Base-by-base conservation (phyloP, 2,329 filamentous ascomycete species). In the Phyllosticta ampelicida region DNA sequence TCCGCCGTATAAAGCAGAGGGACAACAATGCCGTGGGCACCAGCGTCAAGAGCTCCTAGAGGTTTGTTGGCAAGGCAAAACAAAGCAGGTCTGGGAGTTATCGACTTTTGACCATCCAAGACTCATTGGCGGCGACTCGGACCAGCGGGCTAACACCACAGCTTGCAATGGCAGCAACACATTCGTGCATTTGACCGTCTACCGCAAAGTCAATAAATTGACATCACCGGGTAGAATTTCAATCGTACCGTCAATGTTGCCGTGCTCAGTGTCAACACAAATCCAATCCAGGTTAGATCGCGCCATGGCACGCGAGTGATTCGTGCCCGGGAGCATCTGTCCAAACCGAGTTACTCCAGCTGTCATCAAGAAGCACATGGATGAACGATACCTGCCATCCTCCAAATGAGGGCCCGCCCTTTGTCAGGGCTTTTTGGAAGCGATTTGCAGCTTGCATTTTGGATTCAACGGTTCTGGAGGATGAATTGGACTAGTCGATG, bases 31-130 rank as follows among this genome's bases (percentile, higher is more conserved):
- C 80, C 81, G 65, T 84, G 81, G 8, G 81, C 81, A 44, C 81
- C 81, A 51, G 79, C 71, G 63, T 84, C 82, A 44, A 85, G 74
- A 10, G 81, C 81, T 54, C 75, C 74, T 77, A 56, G 8, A 20
- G 6, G n/a, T 18, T 26, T 19, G 13, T 19, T 59, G 49, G 26
- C 49, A 20, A 9, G 30, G n/a, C 11, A 36, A 36, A 9, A 21
- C 8, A 8, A 18, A 16, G 3, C 9, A 23, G 11, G 10, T 11
- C 50, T 21, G 55, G 44, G 23, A 50, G 54, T 13, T 58, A 64
- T 71, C 60, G 67, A 75, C 81, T 72, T 66, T 84, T 84, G 60
- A 84, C 79, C 80, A 83, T 82, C 80, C 80, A 83, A 53, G 77
- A 74, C 69, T 84, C 79, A 58, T 81, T 81, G 23, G 78, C 79